Evolutionary conservation across 1,139 yeast genomes (phyloP).

Genomic region (Blastobotrys capitulatus): DNA sequence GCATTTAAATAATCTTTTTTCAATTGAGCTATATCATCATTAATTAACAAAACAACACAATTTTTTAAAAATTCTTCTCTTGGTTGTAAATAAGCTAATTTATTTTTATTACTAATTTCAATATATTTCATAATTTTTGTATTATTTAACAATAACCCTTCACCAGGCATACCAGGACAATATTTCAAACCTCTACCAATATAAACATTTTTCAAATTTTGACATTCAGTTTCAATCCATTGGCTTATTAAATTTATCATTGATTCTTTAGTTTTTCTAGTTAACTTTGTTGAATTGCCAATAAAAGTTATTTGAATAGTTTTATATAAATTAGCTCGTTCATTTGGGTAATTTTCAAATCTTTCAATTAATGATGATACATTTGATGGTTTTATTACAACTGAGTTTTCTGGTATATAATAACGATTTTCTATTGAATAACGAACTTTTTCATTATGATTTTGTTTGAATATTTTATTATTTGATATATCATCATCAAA

Average conservation of each 20-base stretch:
- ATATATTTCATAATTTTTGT: background rate
- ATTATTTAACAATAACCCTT: background rate
- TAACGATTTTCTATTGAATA: background rate
- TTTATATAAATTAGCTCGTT: background rate
- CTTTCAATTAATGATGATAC: background rate
- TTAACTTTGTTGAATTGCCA: background rate
- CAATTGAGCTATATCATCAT: background rate
- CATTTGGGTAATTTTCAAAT: background rate
- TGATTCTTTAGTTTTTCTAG: background rate
- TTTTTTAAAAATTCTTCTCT: background rate
- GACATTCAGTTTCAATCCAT: background rate
- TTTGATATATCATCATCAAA: background rate
- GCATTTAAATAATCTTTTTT: background rate
- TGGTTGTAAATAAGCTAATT: background rate
- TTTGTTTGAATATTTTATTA: background rate
- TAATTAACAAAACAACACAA: background rate
- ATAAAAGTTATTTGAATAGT: background rate
- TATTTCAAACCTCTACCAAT: background rate
- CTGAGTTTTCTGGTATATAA: background rate
- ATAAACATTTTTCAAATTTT: background rate
- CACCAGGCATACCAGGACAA: background rate
- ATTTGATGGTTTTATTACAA: background rate
- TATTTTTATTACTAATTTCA: background rate
- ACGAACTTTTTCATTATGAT: background rate
- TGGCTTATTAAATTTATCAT: background rate